These are phyloP conservation scores for Cladosporium sp. DNA, from an alignment of 2,329 filamentous ascomycete genomes.

Conservation along the genomic window DNA sequence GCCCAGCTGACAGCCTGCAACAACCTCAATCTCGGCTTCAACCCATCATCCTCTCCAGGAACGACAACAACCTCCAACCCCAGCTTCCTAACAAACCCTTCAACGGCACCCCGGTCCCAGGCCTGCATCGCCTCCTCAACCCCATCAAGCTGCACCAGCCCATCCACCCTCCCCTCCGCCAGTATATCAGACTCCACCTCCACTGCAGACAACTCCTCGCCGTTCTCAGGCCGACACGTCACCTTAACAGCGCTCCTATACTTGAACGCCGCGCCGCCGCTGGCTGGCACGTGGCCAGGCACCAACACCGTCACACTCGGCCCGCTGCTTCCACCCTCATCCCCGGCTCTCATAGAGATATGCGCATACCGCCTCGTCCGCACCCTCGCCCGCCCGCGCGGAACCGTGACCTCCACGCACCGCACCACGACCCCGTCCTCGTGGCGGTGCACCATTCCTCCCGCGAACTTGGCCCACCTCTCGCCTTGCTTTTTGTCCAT, in stretches of 20 bases:
- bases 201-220: not conserved
- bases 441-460: not conserved
- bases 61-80: not conserved
- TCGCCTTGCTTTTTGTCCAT: not conserved
- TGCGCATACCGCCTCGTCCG: not conserved
- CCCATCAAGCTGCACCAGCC: slow-evolving; percentile 1
- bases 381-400: not conserved
- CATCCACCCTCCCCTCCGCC: not conserved
- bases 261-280: not conserved
- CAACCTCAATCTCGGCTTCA: slow-evolving; percentile 6
- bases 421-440: not conserved
- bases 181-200: not conserved
- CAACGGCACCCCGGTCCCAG: slow-evolving; percentile 1
- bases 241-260: not conserved
- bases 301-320: not conserved
- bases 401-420: not conserved
- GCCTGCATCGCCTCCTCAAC: slow-evolving; percentile 1
- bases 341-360: not conserved
- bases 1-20: not conserved
- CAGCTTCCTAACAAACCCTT: not conserved
- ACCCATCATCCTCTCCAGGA: not conserved
- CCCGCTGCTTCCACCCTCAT: not conserved
- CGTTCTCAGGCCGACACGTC: not conserved
- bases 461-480: not conserved
- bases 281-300: not conserved